Percentiles rank a stretch among this genome's conserved stretches.
phyloP scores from a whole-genome alignment of 306 rosid species.

The Prunus padus region DNA sequence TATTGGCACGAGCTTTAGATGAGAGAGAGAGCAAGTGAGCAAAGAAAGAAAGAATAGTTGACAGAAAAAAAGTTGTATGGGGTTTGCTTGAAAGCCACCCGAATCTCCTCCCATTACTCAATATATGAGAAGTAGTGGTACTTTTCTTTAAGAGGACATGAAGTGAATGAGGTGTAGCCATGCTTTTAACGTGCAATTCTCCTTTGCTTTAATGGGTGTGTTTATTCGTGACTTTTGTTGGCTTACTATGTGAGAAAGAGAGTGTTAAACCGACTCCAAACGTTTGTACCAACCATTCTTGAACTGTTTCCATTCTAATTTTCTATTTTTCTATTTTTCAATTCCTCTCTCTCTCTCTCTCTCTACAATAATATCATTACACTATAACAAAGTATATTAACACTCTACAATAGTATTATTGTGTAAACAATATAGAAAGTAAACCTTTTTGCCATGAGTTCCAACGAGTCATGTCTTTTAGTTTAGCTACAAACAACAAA shows the following conservation, averaged over 20 bases:
- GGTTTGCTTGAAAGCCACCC: constrained; percentile 42
- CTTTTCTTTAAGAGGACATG: constrained; percentile 36
- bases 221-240: constrained; percentile 36
- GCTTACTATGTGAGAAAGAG: constrained; percentile 32
- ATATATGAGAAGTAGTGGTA: constrained; percentile 12
- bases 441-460: not conserved
- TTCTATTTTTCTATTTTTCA: not conserved
- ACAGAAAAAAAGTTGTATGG: constrained; percentile 11
- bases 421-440: constrained; percentile 3
- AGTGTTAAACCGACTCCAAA: constrained; percentile 41
- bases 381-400: constrained; percentile 1
- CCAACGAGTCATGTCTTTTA: constrained; percentile 8
- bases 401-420: constrained; percentile 8
- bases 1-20: constrained; percentile 21
- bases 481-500: constrained; percentile 26
- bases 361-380: not conserved
- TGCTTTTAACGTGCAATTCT: constrained; percentile 54
- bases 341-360: constrained; percentile 9
- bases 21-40: not conserved
- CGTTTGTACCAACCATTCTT: constrained; percentile 44
- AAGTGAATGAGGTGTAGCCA: constrained; percentile 38
- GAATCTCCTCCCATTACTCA: constrained; percentile 37
- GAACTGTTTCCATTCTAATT: constrained; percentile 11
- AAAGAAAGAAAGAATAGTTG: not conserved
- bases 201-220: constrained; percentile 41